phyloP scores from a whole-genome alignment of 257 asterid species.

The Jaltomata sinuosa region DNA sequence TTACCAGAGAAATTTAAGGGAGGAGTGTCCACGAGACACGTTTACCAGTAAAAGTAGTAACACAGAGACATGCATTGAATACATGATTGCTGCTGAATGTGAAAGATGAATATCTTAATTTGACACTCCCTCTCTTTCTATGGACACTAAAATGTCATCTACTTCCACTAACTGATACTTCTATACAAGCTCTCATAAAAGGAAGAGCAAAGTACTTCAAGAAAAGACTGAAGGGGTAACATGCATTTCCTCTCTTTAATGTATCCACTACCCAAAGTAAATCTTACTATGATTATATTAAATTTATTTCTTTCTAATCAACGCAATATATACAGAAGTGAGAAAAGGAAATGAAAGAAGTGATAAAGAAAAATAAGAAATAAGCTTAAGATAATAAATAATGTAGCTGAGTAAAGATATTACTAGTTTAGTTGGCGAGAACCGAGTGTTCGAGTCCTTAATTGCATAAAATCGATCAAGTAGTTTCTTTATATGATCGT shows the following conservation, averaged over 20 bases:
- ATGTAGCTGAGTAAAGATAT: not conserved
- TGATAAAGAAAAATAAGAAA: not conserved
- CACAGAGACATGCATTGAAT: not conserved
- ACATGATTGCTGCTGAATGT: not conserved
- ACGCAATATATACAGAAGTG: slow-evolving; percentile 4
- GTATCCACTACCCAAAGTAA: not conserved
- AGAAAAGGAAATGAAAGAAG: not conserved
- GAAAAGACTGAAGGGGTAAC: not conserved
- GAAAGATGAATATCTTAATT: not conserved
- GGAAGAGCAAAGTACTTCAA: not conserved
- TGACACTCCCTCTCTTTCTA: not conserved
- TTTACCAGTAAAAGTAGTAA: not conserved
- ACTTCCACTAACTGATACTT: not conserved
- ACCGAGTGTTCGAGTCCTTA: slow-evolving; percentile 72
- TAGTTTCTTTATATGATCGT: slow-evolving; percentile 94
- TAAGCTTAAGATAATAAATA: not conserved
- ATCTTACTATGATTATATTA: not conserved
- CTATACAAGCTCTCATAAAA: not conserved
- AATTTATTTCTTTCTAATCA: slow-evolving; percentile 3
- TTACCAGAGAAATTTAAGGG: not conserved
- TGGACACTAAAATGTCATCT: not conserved
- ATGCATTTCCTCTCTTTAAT: not conserved
- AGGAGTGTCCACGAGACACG: not conserved
- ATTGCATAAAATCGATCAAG: slow-evolving; percentile 92
- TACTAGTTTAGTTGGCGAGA: slow-evolving; percentile 91